These are phyloP conservation scores for Taiozyma sp. DNA, from an alignment of 1,139 yeast species.

Conservation along the genomic window DNA sequence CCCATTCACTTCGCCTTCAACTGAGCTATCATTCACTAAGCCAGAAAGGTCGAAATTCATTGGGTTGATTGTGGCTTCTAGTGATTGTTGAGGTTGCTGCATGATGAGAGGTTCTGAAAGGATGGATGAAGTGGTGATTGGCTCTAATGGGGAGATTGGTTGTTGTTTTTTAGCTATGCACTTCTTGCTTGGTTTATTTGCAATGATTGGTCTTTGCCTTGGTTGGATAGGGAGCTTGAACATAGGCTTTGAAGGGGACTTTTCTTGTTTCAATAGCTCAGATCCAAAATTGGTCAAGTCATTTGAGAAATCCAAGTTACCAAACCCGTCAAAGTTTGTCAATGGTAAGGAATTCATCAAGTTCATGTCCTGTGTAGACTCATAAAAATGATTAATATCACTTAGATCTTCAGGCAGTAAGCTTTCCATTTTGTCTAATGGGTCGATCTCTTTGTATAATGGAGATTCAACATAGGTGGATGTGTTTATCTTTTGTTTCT, in stretches of 20 bases:
- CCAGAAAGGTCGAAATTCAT: conserved; percentile 7
- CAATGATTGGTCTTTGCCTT: conserved; percentile 1
- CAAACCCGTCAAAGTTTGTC: conserved; percentile 2
- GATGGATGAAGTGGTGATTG: conserved; percentile 2
- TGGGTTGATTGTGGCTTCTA: background rate
- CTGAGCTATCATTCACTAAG: conserved; percentile 1
- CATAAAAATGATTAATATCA: conserved; percentile 13
- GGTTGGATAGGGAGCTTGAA: conserved; percentile 6
- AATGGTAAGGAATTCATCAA: conserved; percentile 5
- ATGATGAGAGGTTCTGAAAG: conserved; percentile 3
- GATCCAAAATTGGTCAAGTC: background rate
- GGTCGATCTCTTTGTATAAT: conserved; percentile 13
- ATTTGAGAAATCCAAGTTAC: background rate
- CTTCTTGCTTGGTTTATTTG: background rate
- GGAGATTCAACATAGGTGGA: conserved; percentile 16
- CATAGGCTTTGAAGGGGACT: background rate
- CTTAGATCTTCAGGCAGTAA: conserved; percentile 16
- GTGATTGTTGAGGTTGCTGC: conserved; percentile 2
- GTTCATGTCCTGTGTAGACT: conserved; percentile 7
- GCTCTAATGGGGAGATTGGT: background rate
- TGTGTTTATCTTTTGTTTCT: conserved; percentile 4
- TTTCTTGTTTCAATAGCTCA: background rate
- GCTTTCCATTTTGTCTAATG: conserved; percentile 8
- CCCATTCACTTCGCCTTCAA: conserved; percentile 1
- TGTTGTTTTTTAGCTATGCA: conserved; percentile 2